Evolutionary conservation across 345 rosid genomes (phyloP), one percentile per base, ranked within the genome.

Genomic region (Gossypium australe): DNA sequence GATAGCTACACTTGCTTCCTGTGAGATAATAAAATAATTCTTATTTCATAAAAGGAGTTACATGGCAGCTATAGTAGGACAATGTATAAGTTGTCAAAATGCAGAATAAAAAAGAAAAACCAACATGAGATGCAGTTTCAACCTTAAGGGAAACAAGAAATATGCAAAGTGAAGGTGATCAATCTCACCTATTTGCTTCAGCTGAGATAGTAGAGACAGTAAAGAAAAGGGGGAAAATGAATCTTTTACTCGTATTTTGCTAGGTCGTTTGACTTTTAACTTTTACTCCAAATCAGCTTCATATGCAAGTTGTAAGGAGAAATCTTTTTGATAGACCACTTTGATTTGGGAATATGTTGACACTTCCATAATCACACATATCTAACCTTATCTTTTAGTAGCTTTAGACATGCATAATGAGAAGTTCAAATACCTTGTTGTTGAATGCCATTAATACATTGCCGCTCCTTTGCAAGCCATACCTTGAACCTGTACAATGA

Each of bases 381-480:
- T 7, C 25, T 58, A 12, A 20, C 14, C 20, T 3, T 51, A 22
- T 43, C 17, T 55, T 12, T 58, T 38, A 64, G 18, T 41, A 57
- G 66, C 44, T 25, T 18, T 20, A 29, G 5, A 49, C 27, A 67
- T 73, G 41, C 43, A 73, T 7, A n/a, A 57, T 27, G 17, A 73
- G 74, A 59, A 65, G 44, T 57, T 74, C 44, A 61, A 63, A 64
- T 90, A 95, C 98, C 99, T 88, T 95, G 86, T 91, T 95, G 85
- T 95, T 95, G 85, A 91, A 95, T 70, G 99, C 90, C 91, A 93
- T 91, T 72, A 86, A 72, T 44, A 95, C 80, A 80, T 95, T 95
- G 48, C 98, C 99, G 75, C 75, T 88, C 84, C 98, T 88, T 83
- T 87, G 94, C 82, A 95, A 89, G 44, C 96, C 99, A 85, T 93